These are phyloP conservation scores for Bonia amplexicaulis DNA, from an alignment of 176 grass and related monocot genomes.

Conservation along the genomic window DNA sequence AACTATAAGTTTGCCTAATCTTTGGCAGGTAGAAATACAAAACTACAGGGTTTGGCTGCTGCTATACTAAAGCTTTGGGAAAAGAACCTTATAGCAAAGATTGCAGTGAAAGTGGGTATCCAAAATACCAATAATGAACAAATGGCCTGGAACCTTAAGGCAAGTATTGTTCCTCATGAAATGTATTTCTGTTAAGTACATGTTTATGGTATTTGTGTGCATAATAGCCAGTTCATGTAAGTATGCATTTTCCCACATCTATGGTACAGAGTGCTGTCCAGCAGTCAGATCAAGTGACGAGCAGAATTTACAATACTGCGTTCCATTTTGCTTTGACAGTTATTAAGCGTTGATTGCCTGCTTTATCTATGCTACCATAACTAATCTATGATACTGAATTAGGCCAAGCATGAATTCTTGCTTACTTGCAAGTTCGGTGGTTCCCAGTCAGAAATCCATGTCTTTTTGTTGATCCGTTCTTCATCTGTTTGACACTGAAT, in stretches of 20 bases:
- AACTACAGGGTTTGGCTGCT: conserved; percentile 79
- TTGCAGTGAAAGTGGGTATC: conserved; percentile 92
- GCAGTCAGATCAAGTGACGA: neutral
- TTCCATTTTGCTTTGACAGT: neutral
- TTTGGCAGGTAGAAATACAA: conserved; percentile 65
- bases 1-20: conserved; percentile 10
- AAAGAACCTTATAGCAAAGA: conserved; percentile 81
- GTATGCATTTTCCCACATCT: neutral
- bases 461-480: too few relatives aligned
- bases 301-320: neutral
- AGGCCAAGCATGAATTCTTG: neutral
- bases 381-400: neutral
- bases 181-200: neutral
- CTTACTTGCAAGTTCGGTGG: neutral
- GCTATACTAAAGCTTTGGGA: conserved; percentile 94
- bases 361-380: neutral
- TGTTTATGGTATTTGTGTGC: neutral
- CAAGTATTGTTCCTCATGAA: conserved; percentile 28
- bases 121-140: conserved; percentile 63
- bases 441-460: too few relatives aligned
- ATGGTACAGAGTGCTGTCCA: neutral
- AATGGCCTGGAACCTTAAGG: conserved; percentile 92
- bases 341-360: neutral
- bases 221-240: neutral
- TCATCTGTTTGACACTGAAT: too few relatives aligned